Base-by-base conservation (phyloP, 2,329 filamentous ascomycete species). In the Scytalidium lignicola region DNA sequence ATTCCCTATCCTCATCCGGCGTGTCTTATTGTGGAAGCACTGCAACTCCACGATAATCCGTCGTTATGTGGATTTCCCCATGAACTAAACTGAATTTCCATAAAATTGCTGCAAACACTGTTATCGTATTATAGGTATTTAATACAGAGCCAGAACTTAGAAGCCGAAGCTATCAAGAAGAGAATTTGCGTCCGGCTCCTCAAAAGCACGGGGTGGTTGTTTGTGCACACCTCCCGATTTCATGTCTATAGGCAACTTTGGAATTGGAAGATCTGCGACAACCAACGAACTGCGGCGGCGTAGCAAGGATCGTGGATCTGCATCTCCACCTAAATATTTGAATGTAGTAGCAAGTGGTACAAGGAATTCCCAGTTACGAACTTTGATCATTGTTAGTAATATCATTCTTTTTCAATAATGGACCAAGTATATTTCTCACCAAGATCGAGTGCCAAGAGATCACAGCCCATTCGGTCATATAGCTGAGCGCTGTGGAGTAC, bases 91-190 rank as follows among this genome's bases (percentile, higher is more conserved):
- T n/a, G n/a, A n/a, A n/a, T n/a, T n/a, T n/a, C n/a, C n/a, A n/a
- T n/a, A n/a, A n/a, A n/a, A n/a, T n/a, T n/a, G n/a, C n/a, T n/a
- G n/a, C n/a, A n/a, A n/a, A n/a, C n/a, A n/a, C n/a, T n/a, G n/a
- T n/a, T n/a, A n/a, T n/a, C n/a, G n/a, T n/a, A n/a, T n/a, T n/a
- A n/a, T n/a, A n/a, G n/a, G n/a, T n/a, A n/a, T n/a, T n/a, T 37
- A 37, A 5, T 13, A 17, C 15, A 17, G 32, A 37, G 32, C 15
- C 15, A 13, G 15, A n/a, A 9, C 21, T 51, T 68, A 97, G 64
- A 97, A 93, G 1, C 92, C 92, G 76, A 97, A 97, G 65, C 81
- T 91, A 73, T 97, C 92, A 59, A 97, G 74, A 62, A 99, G 70
- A 51, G 89, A 92, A 65, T 82, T 89, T 22, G 88, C 79, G 70